Conservation (phyloP, 1,139 yeast species). For the Yamadazyma diospyri region DNA sequence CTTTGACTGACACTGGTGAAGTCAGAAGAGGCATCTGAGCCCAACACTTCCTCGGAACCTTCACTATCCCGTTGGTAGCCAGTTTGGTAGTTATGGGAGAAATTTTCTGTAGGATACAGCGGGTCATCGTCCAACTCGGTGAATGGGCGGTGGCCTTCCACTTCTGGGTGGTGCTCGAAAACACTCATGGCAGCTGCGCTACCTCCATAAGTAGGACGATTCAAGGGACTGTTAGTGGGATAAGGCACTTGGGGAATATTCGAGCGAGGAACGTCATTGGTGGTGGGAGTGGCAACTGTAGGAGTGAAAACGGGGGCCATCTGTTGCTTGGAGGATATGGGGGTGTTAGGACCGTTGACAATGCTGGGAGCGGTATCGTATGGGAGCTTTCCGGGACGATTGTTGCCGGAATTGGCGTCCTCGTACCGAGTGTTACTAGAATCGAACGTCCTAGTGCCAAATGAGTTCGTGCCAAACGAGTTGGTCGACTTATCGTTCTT, state of each 20-base stretch:
- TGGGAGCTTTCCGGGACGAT: too few species aligned
- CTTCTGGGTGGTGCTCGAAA: constrained; percentile 46
- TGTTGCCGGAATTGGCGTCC: constrained; percentile 16
- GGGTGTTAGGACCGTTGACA: constrained; percentile 33
- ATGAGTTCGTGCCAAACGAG: constrained; percentile 14
- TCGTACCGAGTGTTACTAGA: constrained; percentile 14
- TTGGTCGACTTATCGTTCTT: constrained; percentile 11
- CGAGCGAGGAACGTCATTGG: constrained; percentile 21
- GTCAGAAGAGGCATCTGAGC: constrained; percentile 51
- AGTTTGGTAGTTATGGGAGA: constrained; percentile 3
- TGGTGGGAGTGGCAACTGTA: constrained; percentile 26
- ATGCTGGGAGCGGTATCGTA: constrained; percentile 22
- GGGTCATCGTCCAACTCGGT: constrained; percentile 39
- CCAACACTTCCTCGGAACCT: constrained; percentile 17
- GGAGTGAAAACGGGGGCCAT: constrained; percentile 34
- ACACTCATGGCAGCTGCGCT: constrained; percentile 21
- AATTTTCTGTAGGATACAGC: constrained; percentile 6
- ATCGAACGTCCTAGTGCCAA: constrained; percentile 9
- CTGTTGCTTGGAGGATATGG: constrained; percentile 26
- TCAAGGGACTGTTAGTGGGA: constrained; percentile 17
- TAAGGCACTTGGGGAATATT: constrained; percentile 21
- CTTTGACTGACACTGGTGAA: constrained; percentile 81
- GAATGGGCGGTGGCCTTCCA: constrained; percentile 48
- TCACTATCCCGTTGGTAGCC: constrained; percentile 12
- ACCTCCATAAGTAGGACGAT: constrained; percentile 19